phyloP scores from a whole-genome alignment of 208 protist genomes.

The Trypanosoma brucei region DNA sequence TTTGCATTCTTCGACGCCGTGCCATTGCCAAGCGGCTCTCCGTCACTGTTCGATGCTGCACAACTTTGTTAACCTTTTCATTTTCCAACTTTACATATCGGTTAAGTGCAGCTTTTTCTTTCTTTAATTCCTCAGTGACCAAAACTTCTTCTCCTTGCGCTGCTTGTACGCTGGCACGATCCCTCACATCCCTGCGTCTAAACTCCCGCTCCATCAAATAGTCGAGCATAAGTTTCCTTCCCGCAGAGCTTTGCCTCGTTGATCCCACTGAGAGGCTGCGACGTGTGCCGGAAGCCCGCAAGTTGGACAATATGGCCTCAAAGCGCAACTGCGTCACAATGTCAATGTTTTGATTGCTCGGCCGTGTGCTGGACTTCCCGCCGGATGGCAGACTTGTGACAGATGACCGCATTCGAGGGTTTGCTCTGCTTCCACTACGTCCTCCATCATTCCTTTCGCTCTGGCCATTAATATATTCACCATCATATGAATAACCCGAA shows the following conservation, averaged over 20 bases:
- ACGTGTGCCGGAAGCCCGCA: conserved; percentile 29
- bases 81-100: conserved; percentile 15
- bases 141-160: conserved; percentile 24
- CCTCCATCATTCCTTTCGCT: background rate
- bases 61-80: conserved; percentile 10
- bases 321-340: conserved; percentile 21
- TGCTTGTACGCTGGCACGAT: conserved; percentile 30
- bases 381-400: background rate
- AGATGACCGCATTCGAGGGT: conserved; percentile 16
- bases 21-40: conserved; percentile 26
- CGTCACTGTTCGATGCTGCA: conserved; percentile 25
- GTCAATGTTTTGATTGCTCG: background rate
- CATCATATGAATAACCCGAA: background rate
- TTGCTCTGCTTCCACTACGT: background rate
- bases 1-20: conserved; percentile 11
- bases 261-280: conserved; percentile 22
- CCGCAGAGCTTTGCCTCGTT: conserved; percentile 22
- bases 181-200: conserved; percentile 33
- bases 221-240: conserved; percentile 39
- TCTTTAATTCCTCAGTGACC: conserved; percentile 38
- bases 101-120: conserved; percentile 30
- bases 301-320: conserved; percentile 33
- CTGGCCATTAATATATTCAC: background rate
- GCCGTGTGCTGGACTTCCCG: background rate
- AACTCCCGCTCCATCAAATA: conserved; percentile 57